Evolutionary conservation across 1,284 basidiomycete genomes (phyloP).

Genomic region (Irpex lacteus): DNA sequence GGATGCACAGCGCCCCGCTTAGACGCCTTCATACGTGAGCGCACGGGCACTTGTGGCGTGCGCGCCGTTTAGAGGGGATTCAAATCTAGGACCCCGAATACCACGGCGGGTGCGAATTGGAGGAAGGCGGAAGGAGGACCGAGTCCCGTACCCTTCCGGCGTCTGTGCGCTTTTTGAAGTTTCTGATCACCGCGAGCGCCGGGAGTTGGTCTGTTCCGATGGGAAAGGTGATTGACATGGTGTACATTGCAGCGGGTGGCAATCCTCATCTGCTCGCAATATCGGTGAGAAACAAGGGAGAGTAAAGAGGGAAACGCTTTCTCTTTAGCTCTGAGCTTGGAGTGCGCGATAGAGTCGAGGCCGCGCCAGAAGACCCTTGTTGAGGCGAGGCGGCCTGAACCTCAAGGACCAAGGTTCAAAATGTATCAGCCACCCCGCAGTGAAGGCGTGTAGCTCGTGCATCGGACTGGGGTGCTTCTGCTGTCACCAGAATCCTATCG

Average conservation of each 20-base stretch:
- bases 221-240: background rate
- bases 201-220: background rate
- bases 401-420: conserved; percentile 1
- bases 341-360: background rate
- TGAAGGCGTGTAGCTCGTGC: background rate
- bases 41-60: background rate
- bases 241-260: background rate
- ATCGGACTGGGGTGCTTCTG: background rate
- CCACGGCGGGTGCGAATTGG: background rate
- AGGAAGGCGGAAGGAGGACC: background rate
- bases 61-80: background rate
- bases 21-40: background rate
- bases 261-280: background rate
- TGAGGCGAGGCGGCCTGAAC: background rate
- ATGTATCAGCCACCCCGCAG: background rate
- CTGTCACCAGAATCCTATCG: background rate
- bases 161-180: background rate
- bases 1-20: background rate
- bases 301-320: background rate
- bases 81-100: background rate
- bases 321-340: background rate
- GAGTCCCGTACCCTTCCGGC: background rate
- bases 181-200: conserved; percentile 1
- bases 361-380: background rate
- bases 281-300: background rate